A percentile compares a stretch with the other conserved stretches of the same genome.
phyloP scores from a whole-genome alignment of 2,329 filamentous ascomycete species.

The Verticillium albo-atrum region DNA sequence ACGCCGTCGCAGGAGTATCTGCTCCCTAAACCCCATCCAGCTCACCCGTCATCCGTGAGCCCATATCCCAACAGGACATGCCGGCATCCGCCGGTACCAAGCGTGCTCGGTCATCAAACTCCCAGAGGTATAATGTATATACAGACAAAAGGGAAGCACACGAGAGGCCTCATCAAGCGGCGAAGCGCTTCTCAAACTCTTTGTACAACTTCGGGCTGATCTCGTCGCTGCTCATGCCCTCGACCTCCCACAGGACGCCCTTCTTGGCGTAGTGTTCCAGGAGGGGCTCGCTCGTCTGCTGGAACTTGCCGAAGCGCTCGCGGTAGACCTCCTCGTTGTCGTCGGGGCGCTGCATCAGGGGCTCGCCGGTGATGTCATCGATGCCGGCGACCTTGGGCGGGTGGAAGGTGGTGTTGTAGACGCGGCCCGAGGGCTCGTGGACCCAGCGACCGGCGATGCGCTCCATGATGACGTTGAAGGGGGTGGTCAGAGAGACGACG shows the following conservation, averaged over 20 bases:
- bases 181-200: constrained; percentile 77
- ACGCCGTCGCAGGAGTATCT: neutral
- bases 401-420: constrained; percentile 95
- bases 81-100: neutral
- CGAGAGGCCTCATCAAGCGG: constrained; percentile 11
- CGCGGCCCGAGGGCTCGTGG: constrained; percentile 82
- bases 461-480: constrained; percentile 78
- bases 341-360: constrained; percentile 75
- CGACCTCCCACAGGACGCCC: constrained; percentile 80
- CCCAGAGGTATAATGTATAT: neutral
- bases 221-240: constrained; percentile 88
- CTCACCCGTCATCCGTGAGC: neutral
- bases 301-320: constrained; percentile 74
- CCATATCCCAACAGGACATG: neutral
- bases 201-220: constrained; percentile 85
- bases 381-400: constrained; percentile 72
- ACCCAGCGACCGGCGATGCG: constrained; percentile 88
- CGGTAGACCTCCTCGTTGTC: constrained; percentile 86
- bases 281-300: constrained; percentile 79
- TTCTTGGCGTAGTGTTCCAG: constrained; percentile 84
- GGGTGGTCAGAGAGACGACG: constrained; percentile 82
- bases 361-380: constrained; percentile 90
- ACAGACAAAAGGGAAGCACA: neutral
- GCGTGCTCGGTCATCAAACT: neutral
- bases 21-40: neutral